Base-by-base conservation (phyloP, 192 early-diverging fungal genomes). In the Coemansia sp. region DNA sequence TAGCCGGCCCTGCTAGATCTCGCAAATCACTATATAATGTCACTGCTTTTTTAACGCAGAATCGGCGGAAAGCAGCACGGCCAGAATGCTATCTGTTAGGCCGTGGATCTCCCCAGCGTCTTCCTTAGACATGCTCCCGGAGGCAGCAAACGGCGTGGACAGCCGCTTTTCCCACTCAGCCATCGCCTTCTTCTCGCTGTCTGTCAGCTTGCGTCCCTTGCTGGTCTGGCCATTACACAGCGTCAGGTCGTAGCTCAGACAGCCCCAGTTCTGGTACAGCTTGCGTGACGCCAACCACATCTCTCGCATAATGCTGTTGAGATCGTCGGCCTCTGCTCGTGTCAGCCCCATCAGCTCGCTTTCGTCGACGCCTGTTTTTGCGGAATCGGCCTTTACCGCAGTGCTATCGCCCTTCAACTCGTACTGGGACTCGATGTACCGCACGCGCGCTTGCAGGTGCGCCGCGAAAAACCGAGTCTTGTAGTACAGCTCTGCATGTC, bases 201-300 rank as follows among this genome's bases (percentile, higher is more conserved):
- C 64, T 2, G 52, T 67, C n/a, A 64, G 45, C 65, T 71, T 79
- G 39, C 23, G 10, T 14, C 65, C 61, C 62, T 60, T 67, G 26
- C 21, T 39, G 7, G 24, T 44, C 18, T 62, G 51, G 4, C 65
- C 71, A 36, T 66, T 69, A 53, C 77, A 79, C 60, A 79, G 57
- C 15, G 71, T 71, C 56, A 79, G 35, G 61, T 79, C 77, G 62
- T 79, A 79, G 68, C 72, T 79, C 65, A 79, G 35, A 20, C 77
- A 79, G 36, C 77, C 77, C 64, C 56, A 60, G 53, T 55, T 69
- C 48, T 74, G 71, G 52, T 71, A 74, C 68, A 79, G 63, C 55
- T 71, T 71, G 64, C 72, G 71, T 21, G 77, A 69, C 15, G 67
- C 77, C 65, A 73, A 64, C 71, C 72, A 70, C 62, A 79, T 67